Evolutionary conservation across 2,329 filamentous ascomycete species (phyloP).

Genomic region (Passalora sequoiae): DNA sequence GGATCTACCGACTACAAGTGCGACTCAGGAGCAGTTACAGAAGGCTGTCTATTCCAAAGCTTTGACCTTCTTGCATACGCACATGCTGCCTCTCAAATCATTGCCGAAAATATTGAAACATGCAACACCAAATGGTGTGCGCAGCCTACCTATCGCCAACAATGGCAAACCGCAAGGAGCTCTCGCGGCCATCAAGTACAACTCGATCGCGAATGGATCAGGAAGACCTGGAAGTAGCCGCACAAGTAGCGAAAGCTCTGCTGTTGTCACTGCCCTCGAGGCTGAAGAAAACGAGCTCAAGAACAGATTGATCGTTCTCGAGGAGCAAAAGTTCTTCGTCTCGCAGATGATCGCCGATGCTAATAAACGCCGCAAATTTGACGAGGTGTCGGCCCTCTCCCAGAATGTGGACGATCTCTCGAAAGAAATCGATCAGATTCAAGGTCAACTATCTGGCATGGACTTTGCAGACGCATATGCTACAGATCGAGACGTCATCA

Average conservation of each 20-base stretch:
- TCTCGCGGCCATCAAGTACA: slow-evolving; percentile 57
- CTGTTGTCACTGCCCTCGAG: slow-evolving; percentile 60
- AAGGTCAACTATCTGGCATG: slow-evolving; percentile 33
- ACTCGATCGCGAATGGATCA: slow-evolving; percentile 46
- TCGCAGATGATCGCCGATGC: slow-evolving; percentile 77
- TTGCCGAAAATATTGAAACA: slow-evolving; percentile 49
- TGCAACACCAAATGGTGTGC: slow-evolving; percentile 48
- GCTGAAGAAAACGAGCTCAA: slow-evolving; percentile 76
- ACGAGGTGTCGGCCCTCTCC: slow-evolving; percentile 75
- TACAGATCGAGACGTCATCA: slow-evolving; percentile 24
- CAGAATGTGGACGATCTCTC: slow-evolving; percentile 79
- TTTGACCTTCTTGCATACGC: slow-evolving; percentile 75
- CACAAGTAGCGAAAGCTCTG: slow-evolving; percentile 42
- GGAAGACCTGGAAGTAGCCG: slow-evolving; percentile 42
- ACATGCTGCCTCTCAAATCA: slow-evolving; percentile 76
- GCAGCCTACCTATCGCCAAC: slow-evolving; percentile 22
- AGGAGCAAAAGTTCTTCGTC: slow-evolving; percentile 88
- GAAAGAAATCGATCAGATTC: slow-evolving; percentile 60
- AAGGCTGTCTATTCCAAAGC: slow-evolving; percentile 78
- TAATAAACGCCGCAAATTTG: slow-evolving; percentile 70
- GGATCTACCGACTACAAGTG: slow-evolving; percentile 67
- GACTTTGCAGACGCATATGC: slow-evolving; percentile 35
- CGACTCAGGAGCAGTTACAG: slow-evolving; percentile 69
- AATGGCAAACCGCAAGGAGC: slow-evolving; percentile 39
- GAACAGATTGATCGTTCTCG: slow-evolving; percentile 74